phyloP scores from a whole-genome alignment of 2,329 filamentous ascomycete species.

The Fusarium globosum region DNA sequence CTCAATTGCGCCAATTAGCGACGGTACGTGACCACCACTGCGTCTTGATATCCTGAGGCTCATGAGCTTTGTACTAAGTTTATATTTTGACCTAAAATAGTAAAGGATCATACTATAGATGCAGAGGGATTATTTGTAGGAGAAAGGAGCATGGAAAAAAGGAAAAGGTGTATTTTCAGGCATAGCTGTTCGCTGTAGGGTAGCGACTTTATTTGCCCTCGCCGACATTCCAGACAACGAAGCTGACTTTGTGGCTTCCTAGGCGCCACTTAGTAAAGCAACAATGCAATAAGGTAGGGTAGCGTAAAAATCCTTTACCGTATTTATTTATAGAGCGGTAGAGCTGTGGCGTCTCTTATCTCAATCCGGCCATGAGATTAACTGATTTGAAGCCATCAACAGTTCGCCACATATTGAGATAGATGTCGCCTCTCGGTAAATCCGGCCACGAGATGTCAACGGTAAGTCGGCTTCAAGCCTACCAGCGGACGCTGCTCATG shows the following conservation, averaged over 20 bases:
- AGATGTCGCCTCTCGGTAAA: too few relatives aligned
- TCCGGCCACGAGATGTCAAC: not conserved
- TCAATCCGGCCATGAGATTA: not conserved
- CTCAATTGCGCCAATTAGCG: rapidly evolving
- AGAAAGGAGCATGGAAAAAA: rapidly evolving
- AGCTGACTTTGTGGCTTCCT: not conserved
- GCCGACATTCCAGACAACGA: not conserved
- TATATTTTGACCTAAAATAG: rapidly evolving
- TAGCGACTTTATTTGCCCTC: not conserved
- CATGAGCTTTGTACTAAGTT: rapidly evolving
- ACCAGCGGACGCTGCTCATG: rapidly evolving
- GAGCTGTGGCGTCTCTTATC: not conserved
- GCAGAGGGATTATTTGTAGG: rapidly evolving
- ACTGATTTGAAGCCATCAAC: too few relatives aligned
- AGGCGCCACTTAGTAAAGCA: not conserved
- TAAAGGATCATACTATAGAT: rapidly evolving
- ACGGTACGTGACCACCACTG: rapidly evolving
- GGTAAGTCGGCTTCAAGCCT: rapidly evolving
- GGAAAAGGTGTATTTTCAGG: rapidly evolving
- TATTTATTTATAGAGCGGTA: not conserved
- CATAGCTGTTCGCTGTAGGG: not conserved
- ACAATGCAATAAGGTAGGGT: not conserved
- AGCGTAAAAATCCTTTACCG: rapidly evolving
- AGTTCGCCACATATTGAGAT: rapidly evolving
- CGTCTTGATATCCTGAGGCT: rapidly evolving